These are phyloP conservation scores for Pseudonitzschia pungens DNA, from an alignment of 108 stramenopile species.

Conservation along the genomic window DNA sequence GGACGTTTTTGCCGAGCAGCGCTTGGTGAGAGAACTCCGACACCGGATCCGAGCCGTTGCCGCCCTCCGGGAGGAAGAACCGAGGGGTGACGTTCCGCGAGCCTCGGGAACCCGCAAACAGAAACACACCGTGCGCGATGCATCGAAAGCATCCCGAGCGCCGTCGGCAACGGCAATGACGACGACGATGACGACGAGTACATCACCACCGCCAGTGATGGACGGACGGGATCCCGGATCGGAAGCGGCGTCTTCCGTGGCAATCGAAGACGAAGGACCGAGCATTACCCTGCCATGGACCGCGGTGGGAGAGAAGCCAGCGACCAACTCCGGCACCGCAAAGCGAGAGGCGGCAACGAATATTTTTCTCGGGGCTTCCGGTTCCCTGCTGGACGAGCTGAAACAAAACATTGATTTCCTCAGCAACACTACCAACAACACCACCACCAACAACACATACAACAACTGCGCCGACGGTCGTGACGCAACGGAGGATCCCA, in stretches of 20 bases:
- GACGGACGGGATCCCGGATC: neutral
- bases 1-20: conserved; percentile 26
- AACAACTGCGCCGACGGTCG: too few relatives aligned
- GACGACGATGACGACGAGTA: too few relatives aligned
- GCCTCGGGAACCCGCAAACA: too few relatives aligned
- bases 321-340: neutral
- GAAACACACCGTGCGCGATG: conserved; percentile 10
- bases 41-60: conserved; percentile 22
- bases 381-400: conserved; percentile 26
- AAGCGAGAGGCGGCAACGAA: conserved; percentile 13
- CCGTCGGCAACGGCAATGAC: too few relatives aligned
- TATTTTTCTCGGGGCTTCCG: conserved; percentile 35
- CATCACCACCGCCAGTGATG: too few relatives aligned
- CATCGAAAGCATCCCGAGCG: neutral
- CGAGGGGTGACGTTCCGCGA: neutral
- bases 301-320: neutral
- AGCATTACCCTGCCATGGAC: neutral
- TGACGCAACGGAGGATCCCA: too few relatives aligned
- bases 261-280: neutral
- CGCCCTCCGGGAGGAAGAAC: conserved; percentile 6
- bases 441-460: too few relatives aligned
- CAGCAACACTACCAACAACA: too few relatives aligned
- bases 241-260: neutral
- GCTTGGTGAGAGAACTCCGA: conserved; percentile 28
- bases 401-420: conserved; percentile 1